Evolutionary conservation across 2,329 filamentous ascomycete genomes (phyloP).

Genomic region (Capronia coronata): DNA sequence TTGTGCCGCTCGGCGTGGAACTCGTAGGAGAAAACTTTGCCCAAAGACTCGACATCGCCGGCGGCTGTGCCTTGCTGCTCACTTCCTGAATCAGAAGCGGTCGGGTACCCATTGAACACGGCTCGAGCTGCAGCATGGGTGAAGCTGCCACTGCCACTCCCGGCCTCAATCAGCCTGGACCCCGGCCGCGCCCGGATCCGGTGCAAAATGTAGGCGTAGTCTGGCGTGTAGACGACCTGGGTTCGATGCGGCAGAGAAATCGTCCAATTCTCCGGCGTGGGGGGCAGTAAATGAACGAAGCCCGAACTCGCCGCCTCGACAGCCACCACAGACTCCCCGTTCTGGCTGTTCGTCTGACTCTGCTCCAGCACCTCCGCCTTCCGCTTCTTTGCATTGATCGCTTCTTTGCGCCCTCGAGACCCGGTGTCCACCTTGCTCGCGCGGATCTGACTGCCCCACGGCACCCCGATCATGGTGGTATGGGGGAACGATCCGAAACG

Average conservation of each 20-base stretch:
- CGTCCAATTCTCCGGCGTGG: constrained; percentile 48
- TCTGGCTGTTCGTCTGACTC: constrained; percentile 23
- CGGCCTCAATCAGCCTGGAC: constrained; percentile 44
- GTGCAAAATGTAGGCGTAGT: constrained; percentile 49
- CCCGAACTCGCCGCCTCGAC: constrained; percentile 39
- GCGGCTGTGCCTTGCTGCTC: background rate
- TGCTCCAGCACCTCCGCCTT: constrained; percentile 40
- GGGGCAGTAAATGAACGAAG: constrained; percentile 45
- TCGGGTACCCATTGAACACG: constrained; percentile 41
- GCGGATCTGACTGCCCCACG: constrained; percentile 87
- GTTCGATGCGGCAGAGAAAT: constrained; percentile 46
- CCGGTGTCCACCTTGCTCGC: constrained; percentile 88
- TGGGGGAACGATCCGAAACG: constrained; percentile 88
- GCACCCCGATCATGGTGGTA: constrained; percentile 65
- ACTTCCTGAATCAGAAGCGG: constrained; percentile 17
- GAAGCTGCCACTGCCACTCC: constrained; percentile 48
- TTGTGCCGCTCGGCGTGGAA: constrained; percentile 43
- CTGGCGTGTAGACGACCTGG: constrained; percentile 49
- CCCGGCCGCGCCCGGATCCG: constrained; percentile 43
- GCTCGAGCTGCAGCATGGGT: constrained; percentile 46
- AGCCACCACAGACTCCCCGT: constrained; percentile 30
- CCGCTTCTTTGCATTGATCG: constrained; percentile 43
- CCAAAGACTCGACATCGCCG: constrained; percentile 28
- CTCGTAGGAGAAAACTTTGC: constrained; percentile 47
- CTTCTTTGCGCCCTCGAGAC: constrained; percentile 67